Evolutionary conservation across 2,329 filamentous ascomycete species (phyloP).

Genomic region (Trichothecium sympodiale): DNA sequence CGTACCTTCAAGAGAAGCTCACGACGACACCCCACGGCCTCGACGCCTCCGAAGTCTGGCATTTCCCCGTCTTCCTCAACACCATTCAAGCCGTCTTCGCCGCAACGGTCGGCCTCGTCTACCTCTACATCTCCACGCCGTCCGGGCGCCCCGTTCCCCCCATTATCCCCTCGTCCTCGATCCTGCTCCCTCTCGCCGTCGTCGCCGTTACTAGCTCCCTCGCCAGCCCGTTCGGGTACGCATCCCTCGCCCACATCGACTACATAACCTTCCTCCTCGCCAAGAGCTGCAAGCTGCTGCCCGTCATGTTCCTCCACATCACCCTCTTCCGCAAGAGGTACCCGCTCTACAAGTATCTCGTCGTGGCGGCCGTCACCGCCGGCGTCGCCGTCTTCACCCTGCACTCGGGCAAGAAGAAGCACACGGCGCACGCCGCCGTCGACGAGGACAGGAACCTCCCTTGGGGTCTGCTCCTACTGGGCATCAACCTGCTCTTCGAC

Average conservation of each 20-base stretch:
- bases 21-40: slow-evolving; percentile 80
- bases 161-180: slow-evolving; percentile 66
- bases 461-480: slow-evolving; percentile 75
- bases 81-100: slow-evolving; percentile 90
- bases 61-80: slow-evolving; percentile 89
- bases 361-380: slow-evolving; percentile 80
- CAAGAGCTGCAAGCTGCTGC: slow-evolving; percentile 97
- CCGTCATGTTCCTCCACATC: slow-evolving; percentile 94
- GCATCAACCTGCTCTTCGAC: slow-evolving; percentile 88
- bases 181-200: slow-evolving; percentile 68
- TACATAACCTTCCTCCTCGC: slow-evolving; percentile 97
- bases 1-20: slow-evolving; percentile 90
- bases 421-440: slow-evolving; percentile 21
- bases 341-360: slow-evolving; percentile 91
- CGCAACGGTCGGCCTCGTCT: slow-evolving; percentile 68
- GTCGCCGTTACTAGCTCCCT: slow-evolving; percentile 82
- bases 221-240: slow-evolving; percentile 92
- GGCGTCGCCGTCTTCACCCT: slow-evolving; percentile 94
- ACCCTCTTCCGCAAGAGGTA: slow-evolving; percentile 83
- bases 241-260: slow-evolving; percentile 84
- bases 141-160: slow-evolving; percentile 33
- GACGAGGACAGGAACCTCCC: slow-evolving; percentile 45
- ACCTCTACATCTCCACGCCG: slow-evolving; percentile 58
- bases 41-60: slow-evolving; percentile 64
- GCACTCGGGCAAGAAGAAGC: slow-evolving; percentile 53